Base-by-base conservation (phyloP, 192 early-diverging fungal genomes). In the Linnemannia zychae region DNA sequence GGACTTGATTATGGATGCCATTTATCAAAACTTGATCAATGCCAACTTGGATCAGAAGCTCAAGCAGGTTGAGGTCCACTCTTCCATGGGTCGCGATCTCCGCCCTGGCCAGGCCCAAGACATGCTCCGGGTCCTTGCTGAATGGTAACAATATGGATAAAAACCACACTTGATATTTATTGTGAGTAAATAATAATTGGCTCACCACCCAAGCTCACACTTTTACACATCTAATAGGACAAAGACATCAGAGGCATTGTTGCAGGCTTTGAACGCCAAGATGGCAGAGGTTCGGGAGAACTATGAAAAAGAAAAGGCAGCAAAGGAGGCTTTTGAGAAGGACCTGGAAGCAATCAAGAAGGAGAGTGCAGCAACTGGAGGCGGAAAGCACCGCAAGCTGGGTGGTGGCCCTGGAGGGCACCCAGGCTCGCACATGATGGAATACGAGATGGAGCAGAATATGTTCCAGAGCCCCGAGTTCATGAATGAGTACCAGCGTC, bases 1-100 rank as follows among this genome's bases (percentile, higher is more conserved):
- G 76, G 96, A 97, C 84, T 85, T 97, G 70, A 95, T 97, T 78
- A 97, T 97, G 75, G 95, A 96, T 67, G 93, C 95, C 36, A 93
- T 97, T 44, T 97, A 97, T 72, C 93, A 95, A 73, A 92, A 92
- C 67, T 86, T 97, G 11, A 84, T 97, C 66, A 90, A 87, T 46
- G 96, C 95, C 37, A 97, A 95, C 88, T 87, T 97, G 49, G 96
- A 97, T 82, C 96, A 97, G 76, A 93, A 94, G 68, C 80, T 90
- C 74, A 90, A 93, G 67, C 92, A 90, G 65, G 71, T 97, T 48
- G 93, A 95, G 72, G 91, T 97, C 2, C 93, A 95, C 78, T 93
- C 91, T 46, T 90, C 96, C n/a, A 97, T 97, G 92, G 95, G 96
- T 4, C 77, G 96, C 44, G 96, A 97, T 87, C 80, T 96, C 28